Percentiles rank a stretch among this genome's conserved stretches.
Conservation (phyloP, 1,284 basidiomycete species). For the Ustilago hordei region DNA sequence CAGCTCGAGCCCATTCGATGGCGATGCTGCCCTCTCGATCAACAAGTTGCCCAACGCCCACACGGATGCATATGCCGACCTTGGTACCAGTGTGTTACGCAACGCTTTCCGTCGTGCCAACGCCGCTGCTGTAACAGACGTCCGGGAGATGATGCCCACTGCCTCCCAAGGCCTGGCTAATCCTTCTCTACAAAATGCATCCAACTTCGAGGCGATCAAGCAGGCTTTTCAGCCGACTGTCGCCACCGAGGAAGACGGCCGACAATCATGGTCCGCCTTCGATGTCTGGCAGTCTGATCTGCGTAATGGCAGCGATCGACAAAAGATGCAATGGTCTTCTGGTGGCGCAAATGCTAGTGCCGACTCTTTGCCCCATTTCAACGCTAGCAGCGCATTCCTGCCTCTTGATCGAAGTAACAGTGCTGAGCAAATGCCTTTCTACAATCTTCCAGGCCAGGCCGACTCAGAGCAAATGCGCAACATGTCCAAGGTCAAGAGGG, state of each 20-base stretch:
- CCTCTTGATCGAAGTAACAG: slow-evolving; percentile 46
- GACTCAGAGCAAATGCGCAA: slow-evolving; percentile 37
- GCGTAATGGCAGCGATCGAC: slow-evolving; percentile 23
- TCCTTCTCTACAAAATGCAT: slow-evolving; percentile 40
- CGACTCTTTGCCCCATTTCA: slow-evolving; percentile 45
- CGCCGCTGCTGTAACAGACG: slow-evolving; percentile 24
- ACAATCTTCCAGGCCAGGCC: slow-evolving; percentile 6
- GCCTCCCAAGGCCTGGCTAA: slow-evolving; percentile 27
- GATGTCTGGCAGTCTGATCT: slow-evolving; percentile 58
- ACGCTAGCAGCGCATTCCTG: slow-evolving; percentile 32
- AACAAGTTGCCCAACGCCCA: slow-evolving; percentile 28
- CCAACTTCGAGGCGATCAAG: slow-evolving; percentile 58
- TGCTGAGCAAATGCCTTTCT: slow-evolving; percentile 22
- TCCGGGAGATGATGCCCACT: slow-evolving; percentile 16
- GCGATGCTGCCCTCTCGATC: slow-evolving; percentile 10
- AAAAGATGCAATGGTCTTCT: slow-evolving; percentile 30
- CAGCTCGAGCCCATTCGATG: slow-evolving; percentile 16
- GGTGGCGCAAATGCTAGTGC: slow-evolving; percentile 37
- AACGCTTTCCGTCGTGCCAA: slow-evolving; percentile 43
- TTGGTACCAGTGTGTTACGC: slow-evolving; percentile 39
- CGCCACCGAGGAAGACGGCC: slow-evolving; percentile 55
- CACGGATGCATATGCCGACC: slow-evolving; percentile 29
- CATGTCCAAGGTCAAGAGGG: slow-evolving; percentile 48
- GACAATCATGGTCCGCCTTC: slow-evolving; percentile 60
- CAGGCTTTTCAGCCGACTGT: slow-evolving; percentile 56